A percentile compares a stretch with the other conserved stretches of the same genome.
Evolutionary conservation across 352 stramenopile genomes (phyloP).

Genomic region (Globisporangium abappressorium): DNA sequence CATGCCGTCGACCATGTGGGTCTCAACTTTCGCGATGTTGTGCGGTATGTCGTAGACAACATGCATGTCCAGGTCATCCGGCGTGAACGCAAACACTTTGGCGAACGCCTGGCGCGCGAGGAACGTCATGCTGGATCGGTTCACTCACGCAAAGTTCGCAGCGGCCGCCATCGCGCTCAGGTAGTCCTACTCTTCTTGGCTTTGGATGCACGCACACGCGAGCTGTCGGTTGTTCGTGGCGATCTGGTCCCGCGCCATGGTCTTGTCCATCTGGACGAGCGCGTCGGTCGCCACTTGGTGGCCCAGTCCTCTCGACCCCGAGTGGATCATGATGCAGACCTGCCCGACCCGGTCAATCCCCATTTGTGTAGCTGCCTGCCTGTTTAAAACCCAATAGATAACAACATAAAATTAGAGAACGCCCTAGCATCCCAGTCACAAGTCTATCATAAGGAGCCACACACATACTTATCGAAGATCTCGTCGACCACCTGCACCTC

Average conservation of each 20-base stretch:
- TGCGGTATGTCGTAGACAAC: background rate
- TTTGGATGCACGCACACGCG: background rate
- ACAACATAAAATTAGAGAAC: no score
- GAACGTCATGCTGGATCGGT: background rate
- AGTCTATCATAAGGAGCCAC: background rate
- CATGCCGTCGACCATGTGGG: background rate
- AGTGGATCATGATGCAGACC: background rate
- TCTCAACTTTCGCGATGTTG: background rate
- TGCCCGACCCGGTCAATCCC: background rate
- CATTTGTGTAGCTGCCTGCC: background rate
- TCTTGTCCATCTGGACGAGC: background rate
- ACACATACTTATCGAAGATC: background rate
- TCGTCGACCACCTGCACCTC: background rate
- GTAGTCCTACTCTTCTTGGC: background rate
- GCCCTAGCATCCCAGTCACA: no score
- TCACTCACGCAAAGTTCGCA: background rate
- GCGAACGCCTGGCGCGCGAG: background rate
- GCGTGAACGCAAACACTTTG: background rate
- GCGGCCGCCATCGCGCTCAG: background rate
- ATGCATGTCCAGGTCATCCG: background rate
- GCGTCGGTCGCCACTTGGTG: background rate
- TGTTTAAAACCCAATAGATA: background rate
- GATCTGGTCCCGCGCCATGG: background rate
- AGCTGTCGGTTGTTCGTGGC: background rate
- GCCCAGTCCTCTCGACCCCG: background rate